Evolutionary conservation across 2,329 filamentous ascomycete species (phyloP), one percentile per base, ranked within the genome.

Genomic region (Colletotrichum trifolii): DNA sequence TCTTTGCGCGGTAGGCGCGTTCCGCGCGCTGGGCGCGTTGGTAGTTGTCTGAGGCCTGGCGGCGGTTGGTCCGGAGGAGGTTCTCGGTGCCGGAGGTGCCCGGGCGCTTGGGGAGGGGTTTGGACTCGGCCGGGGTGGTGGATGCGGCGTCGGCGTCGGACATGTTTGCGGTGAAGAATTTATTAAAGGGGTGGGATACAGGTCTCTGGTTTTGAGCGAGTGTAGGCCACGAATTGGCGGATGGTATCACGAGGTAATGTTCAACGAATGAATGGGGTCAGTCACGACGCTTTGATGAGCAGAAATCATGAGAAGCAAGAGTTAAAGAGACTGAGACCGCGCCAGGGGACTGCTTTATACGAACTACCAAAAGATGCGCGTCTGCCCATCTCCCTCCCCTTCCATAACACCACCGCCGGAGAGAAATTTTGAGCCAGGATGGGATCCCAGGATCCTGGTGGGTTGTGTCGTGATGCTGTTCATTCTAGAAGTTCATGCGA

Each of bases 51-150:
- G 78, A 77, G 35, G 79, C 79, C 45, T 74, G 71, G 42, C 73
- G 77, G 34, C 77, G 76, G 60, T 74, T 77, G 56, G 74, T 76
- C 49, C 74, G 73, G 46, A 82, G 77, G 38, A 80, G 71, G 67
- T 76, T 75, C 68, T 81, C 78, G 15, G 81, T 83, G 59, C 78
- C 78, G 0, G 79, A 78, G 12, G 81, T 81, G 62, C 78, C 77
- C 6, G 80, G 79, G 17, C 81, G 75, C n/a, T 56, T 67, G 5
- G 70, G 71, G n/a, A 73, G 70, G 2, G 73, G 71, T 62, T 73
- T 74, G 35, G 63, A 45, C 43, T 53, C 46, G 33, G 47, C 43
- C 39, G 55, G 39, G 9, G 57, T 46, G 36, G 54, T 35, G 39
- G 55, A 43, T 15, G 62, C 56, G 35, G 68, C 67, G 34, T 58